These are phyloP conservation scores for Fusarium protoensiforme DNA, from an alignment of 2,329 filamentous ascomycete species.

Conservation along the genomic window DNA sequence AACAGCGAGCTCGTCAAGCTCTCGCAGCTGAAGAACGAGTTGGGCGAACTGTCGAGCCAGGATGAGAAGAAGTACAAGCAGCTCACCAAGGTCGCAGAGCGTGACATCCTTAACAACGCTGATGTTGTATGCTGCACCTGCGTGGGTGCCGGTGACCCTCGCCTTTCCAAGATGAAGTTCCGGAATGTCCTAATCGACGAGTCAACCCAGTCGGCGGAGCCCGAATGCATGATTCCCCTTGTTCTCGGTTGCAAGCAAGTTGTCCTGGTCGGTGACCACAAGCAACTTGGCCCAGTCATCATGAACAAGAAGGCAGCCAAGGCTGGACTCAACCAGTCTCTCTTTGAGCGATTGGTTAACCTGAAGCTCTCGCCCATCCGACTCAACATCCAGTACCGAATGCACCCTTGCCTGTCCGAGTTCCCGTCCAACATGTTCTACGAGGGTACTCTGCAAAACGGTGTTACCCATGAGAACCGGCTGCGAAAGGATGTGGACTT, in stretches of 20 bases:
- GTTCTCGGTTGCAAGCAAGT: constrained; percentile 98
- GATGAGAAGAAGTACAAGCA: constrained; percentile 99
- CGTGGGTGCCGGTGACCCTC: constrained; percentile 95
- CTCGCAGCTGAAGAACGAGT: constrained; percentile 89
- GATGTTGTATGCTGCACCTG: constrained; percentile 99
- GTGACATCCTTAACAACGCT: constrained; percentile 93
- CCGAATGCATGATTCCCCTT: constrained; percentile 98
- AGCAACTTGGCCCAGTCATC: constrained; percentile 97
- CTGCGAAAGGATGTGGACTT: constrained; percentile 95
- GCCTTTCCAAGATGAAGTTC: constrained; percentile 97
- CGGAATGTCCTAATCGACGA: constrained; percentile 98
- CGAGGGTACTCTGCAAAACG: constrained; percentile 95
- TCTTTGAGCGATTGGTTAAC: constrained; percentile 95
- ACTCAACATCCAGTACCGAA: constrained; percentile 96
- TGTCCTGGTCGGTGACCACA: constrained; percentile 97
- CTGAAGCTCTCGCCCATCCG: constrained; percentile 91
- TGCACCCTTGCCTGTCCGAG: constrained; percentile 97
- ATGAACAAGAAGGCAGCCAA: constrained; percentile 99
- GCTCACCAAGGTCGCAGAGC: constrained; percentile 90
- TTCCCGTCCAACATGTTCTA: constrained; percentile 99
- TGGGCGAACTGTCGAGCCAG: constrained; percentile 91
- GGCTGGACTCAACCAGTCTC: constrained; percentile 95
- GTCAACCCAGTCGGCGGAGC: constrained; percentile 97
- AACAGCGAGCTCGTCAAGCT: constrained; percentile 94
- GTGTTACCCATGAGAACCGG: constrained; percentile 89